Conservation (phyloP, 192 early-diverging fungal species). For the Backusella australiensis region DNA sequence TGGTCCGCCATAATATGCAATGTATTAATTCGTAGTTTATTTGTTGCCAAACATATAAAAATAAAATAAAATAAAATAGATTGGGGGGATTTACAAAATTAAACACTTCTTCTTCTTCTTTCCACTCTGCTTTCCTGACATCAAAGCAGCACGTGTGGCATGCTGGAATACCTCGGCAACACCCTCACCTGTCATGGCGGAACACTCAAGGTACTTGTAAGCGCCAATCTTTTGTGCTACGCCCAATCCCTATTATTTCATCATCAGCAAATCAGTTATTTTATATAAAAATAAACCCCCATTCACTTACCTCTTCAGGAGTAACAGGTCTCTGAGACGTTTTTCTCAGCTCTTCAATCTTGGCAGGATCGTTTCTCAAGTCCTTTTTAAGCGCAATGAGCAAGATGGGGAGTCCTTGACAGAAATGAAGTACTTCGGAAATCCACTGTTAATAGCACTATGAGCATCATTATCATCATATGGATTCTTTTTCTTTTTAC, state of each 20-base stretch:
- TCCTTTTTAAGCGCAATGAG: constrained; percentile 89
- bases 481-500: constrained; percentile 20
- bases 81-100: constrained; percentile 19
- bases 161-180: constrained; percentile 84
- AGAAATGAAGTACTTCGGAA: constrained; percentile 85
- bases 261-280: neutral
- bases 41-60: neutral
- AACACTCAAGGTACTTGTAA: constrained; percentile 82
- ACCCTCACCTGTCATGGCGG: constrained; percentile 71
- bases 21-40: neutral
- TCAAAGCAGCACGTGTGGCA: constrained; percentile 51
- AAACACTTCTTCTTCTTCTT: constrained; percentile 22
- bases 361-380: constrained; percentile 73
- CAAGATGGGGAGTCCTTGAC: constrained; percentile 77
- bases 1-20: too few relatives aligned
- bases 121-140: constrained; percentile 6
- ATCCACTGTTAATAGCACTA: constrained; percentile 64
- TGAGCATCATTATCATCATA: neutral
- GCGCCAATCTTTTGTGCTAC: constrained; percentile 77
- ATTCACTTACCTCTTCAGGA: constrained; percentile 54
- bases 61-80: too few relatives aligned
- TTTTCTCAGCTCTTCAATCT: constrained; percentile 75
- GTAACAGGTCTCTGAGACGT: constrained; percentile 73
- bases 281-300: neutral
- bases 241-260: constrained; percentile 44